A percentile compares a stretch with the other conserved stretches of the same genome.
phyloP scores from a whole-genome alignment of 1,284 basidiomycete species.

The Heterobasidion irregulare region DNA sequence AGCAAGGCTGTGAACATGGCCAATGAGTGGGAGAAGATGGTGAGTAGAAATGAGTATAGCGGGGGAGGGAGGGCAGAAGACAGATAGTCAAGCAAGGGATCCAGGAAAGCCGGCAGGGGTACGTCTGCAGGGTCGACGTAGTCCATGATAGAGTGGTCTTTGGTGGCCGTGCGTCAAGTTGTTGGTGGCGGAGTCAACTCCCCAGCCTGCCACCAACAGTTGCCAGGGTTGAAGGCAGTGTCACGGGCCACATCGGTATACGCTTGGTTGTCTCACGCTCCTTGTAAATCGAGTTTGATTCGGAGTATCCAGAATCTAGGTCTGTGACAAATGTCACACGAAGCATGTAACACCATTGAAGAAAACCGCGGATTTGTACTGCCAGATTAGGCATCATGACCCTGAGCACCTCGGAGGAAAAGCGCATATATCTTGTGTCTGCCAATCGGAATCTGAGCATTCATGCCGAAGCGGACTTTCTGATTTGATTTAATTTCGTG shows the following conservation, averaged over 20 bases:
- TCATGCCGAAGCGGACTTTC: conserved; percentile 3
- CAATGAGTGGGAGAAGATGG: conserved; percentile 44
- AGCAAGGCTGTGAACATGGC: conserved; percentile 41
- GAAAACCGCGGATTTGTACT: not conserved
- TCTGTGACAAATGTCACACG: not conserved
- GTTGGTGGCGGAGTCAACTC: no score
- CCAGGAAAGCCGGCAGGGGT: conserved; percentile 32
- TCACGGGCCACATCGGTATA: no score
- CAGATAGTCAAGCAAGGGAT: conserved; percentile 47
- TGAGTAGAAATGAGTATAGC: conserved; percentile 41
- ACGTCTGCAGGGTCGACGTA: conserved; percentile 18
- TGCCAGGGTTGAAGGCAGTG: no score
- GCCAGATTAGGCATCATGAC: not conserved
- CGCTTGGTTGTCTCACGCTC: no score
- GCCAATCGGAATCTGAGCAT: not conserved
- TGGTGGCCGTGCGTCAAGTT: not conserved
- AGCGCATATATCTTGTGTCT: not conserved
- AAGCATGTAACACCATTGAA: not conserved
- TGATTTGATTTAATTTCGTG: conserved; percentile 8
- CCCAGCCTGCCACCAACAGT: no score
- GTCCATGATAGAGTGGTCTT: conserved; percentile 5
- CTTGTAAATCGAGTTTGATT: no score
- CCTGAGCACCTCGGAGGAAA: not conserved
- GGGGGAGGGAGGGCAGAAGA: conserved; percentile 45
- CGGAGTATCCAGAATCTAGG: not conserved